Conservation (phyloP, 164 flowering plant species). For the Tinospora cordifolia region DNA sequence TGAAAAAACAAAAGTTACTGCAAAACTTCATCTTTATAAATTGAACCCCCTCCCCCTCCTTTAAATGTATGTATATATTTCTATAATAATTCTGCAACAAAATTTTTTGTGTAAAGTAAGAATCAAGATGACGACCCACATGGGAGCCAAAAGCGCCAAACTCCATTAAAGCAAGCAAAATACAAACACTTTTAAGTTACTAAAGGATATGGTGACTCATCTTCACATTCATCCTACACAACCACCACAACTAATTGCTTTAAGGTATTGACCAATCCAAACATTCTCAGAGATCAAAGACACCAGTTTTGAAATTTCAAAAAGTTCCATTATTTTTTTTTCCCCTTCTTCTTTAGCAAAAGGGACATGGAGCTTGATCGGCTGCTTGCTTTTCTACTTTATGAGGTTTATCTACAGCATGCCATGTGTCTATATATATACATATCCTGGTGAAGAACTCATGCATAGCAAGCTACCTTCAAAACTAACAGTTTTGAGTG, state of each 20-base stretch:
- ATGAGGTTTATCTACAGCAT: not conserved
- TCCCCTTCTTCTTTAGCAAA: not conserved
- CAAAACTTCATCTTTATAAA: not conserved
- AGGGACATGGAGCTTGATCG: not conserved
- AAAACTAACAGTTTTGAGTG: not conserved
- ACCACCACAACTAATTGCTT: constrained; percentile 6
- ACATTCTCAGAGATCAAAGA: not conserved
- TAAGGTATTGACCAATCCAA: not conserved
- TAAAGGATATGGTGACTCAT: constrained; percentile 6
- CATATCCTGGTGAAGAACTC: not conserved
- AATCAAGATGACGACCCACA: constrained; percentile 10
- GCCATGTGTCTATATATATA: not conserved
- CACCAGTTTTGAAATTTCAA: not conserved
- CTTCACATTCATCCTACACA: constrained; percentile 12
- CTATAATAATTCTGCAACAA: not conserved
- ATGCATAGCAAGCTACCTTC: not conserved
- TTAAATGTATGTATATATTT: too few relatives aligned
- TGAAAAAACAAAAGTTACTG: not conserved
- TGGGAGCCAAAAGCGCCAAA: constrained; percentile 1
- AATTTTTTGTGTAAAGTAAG: not conserved
- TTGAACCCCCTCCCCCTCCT: too few relatives aligned
- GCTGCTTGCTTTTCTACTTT: not conserved
- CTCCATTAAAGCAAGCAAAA: not conserved
- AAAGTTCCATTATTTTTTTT: not conserved
- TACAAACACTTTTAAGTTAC: not conserved